These are phyloP conservation scores for Corylus avellana DNA, from an alignment of 306 rosid species.

Conservation along the genomic window DNA sequence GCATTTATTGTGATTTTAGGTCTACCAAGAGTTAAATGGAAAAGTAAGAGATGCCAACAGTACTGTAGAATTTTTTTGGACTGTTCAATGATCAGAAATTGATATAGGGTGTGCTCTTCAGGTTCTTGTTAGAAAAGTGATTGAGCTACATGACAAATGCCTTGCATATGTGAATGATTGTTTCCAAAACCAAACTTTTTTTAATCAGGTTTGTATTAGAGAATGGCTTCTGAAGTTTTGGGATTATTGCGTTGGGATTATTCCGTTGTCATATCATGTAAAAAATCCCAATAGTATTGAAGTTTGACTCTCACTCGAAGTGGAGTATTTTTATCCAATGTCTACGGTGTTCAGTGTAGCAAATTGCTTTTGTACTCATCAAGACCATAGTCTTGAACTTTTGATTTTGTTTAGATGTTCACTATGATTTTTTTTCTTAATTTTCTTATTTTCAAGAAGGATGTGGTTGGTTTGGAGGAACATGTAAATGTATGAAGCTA, in stretches of 20 bases:
- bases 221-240: not conserved
- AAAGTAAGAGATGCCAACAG: constrained; percentile 61
- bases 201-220: constrained; percentile 46
- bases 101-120: constrained; percentile 37
- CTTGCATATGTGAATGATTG: constrained; percentile 68
- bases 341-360: no score
- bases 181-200: constrained; percentile 78
- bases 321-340: no score
- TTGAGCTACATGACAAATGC: constrained; percentile 59
- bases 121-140: constrained; percentile 59
- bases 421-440: constrained; percentile 15
- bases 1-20: constrained; percentile 42
- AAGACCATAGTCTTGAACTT: not conserved
- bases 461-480: constrained; percentile 60
- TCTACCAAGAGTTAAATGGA: constrained; percentile 58
- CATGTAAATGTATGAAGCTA: constrained; percentile 36
- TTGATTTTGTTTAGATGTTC: constrained; percentile 27
- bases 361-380: no score
- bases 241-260: no score
- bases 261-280: no score
- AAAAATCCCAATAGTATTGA: no score
- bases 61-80: constrained; percentile 4
- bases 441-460: constrained; percentile 51
- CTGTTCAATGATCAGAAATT: constrained; percentile 23
- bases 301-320: no score